Evolutionary conservation across 129 eudicot genomes (phyloP), one percentile per base, ranked within the genome.

Genomic region (Flaveria brownii): DNA sequence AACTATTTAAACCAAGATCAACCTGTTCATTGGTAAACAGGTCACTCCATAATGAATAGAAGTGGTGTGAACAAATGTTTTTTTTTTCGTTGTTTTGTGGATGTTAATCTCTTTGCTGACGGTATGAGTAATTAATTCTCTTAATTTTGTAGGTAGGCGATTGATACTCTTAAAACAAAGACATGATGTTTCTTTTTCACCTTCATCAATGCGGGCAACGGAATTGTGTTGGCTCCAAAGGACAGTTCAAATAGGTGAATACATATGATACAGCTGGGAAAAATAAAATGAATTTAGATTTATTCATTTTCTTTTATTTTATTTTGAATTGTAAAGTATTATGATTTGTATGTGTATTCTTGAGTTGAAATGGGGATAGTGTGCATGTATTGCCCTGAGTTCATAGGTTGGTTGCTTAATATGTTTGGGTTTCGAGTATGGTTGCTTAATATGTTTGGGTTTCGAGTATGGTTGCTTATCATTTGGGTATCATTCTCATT

Each of bases 251-350:
- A 16, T 70, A 79, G 77, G 77, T 49, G 74, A 59, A 49, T 49
- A 49, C 16, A 77, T 65, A 76, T 56, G 70, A 78, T 71, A 78
- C 76, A 60, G 22, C 52, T 20, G 43, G 43, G 41, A 63, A 7
- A 7, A 36, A 71, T 57, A 23, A 61, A 59, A 72, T 51, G 57
- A 54, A 72, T 73, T 64, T 80, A 73, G 83, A 80, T 80, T 51
- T 64, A 80, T 36, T 80, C 68, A 11, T 51, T 79, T 62, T 62
- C 71, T 79, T 71, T 79, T 71, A 45, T 45, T 45, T 45, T 45
- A 39, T 26, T 62, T 62, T 13, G 14, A 25, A 62, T 63, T 77
- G 81, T 72, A 80, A 79, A 79, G 83, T 64, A 55, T 72, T 9
- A 79, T 77, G 18, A 43, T 73, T 25, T 56, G 12, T 22, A 41